Base-by-base conservation (phyloP, 495 filamentous ascomycete genomes). In the Penicillium nucicola region DNA sequence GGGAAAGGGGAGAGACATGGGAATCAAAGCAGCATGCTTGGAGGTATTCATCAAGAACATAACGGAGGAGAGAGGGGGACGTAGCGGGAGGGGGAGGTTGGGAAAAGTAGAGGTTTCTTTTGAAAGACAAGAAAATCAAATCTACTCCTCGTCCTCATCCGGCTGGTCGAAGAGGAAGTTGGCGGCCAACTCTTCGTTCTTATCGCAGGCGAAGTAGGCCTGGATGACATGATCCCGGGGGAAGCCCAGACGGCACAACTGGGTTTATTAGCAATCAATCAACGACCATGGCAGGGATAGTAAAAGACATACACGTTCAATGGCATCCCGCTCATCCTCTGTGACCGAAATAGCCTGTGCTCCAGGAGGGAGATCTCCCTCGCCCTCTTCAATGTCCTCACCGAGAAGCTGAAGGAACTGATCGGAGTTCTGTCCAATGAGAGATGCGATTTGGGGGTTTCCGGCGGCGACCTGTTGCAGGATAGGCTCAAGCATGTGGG, bases 141-240 rank as follows among this genome's bases (percentile, higher is more conserved):
- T 39, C 40, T 50, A 67, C 45, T 87, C 80, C 46, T 90, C 87
- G 30, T 87, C 86, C 23, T 97, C 93, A 50, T 93, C 90, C 1
- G 92, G 91, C 66, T 97, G 90, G 56, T 98, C 93, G 62, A 98
- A 98, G 45, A 98, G 77, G 71, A 97, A 97, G 65, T 98, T 98
- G 25, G 93, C 93, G 3, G 93, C 92, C 31, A 97, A 76, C 66
- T 98, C 93, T 70, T 98, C 93, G 68, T 98, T 97, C 79, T 97
- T 98, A 71, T 98, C 93, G 68, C 93, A 98, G 6, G 93, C 93
- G 66, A 98, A 97, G 74, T 97, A 98, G 11, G 93, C 93, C 75
- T 98, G 93, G 64, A 98, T 96, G 36, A 92, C 95, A 56, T 87
- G 80, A 59, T 97, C 92, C 23, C 92, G 85, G 44, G 91, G 82